These are phyloP conservation scores for Solanum hybrid DNA, from an alignment of 305 asterid species.

Conservation along the genomic window DNA sequence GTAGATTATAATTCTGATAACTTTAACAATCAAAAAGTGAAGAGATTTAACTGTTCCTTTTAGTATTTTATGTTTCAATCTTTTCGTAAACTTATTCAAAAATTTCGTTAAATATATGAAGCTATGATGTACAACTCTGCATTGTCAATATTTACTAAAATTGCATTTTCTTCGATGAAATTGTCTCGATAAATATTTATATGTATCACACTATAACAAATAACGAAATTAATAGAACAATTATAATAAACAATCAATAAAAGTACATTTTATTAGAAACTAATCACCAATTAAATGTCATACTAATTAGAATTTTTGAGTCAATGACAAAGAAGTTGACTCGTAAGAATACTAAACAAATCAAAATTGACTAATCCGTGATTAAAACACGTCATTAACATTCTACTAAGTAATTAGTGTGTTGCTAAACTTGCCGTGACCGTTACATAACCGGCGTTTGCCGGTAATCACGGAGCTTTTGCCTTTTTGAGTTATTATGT, in stretches of 20 bases:
- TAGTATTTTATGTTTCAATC: background rate
- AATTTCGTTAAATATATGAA: background rate
- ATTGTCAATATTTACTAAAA: background rate
- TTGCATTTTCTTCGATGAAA: background rate
- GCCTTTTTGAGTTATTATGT: conserved; percentile 1
- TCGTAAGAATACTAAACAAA: background rate
- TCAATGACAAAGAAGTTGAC: background rate
- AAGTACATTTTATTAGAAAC: background rate
- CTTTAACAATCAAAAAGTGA: background rate
- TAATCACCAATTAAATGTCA: background rate
- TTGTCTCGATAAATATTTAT: background rate
- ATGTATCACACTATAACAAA: background rate
- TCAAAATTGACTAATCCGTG: background rate
- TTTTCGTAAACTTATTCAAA: background rate
- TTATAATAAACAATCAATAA: background rate
- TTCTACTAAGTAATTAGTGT: background rate
- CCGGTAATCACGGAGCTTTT: conserved; percentile 6
- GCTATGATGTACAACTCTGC: background rate
- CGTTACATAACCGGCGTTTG: background rate
- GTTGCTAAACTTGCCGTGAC: background rate
- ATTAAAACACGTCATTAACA: background rate
- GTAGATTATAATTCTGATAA: too few species aligned
- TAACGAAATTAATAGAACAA: too few species aligned
- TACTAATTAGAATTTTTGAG: background rate
- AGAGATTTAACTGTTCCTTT: background rate